Evolutionary conservation across 257 asterid genomes (phyloP).

Genomic region (Nicotiana benthamiana): DNA sequence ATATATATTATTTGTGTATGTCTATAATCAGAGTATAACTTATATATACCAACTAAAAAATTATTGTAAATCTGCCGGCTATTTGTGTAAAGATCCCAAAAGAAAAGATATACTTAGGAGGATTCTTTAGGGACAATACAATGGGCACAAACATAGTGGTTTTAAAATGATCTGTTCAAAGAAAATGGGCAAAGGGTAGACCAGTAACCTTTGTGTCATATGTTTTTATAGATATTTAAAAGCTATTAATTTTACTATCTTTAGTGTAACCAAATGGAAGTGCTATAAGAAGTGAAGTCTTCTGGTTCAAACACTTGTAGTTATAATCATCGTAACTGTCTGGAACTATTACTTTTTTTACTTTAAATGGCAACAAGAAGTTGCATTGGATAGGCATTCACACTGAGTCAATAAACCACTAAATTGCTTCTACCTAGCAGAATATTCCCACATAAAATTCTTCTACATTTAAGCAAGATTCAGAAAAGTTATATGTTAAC

Average conservation of each 20-base stretch:
- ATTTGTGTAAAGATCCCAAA: no score
- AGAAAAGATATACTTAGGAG: background rate
- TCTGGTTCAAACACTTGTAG: background rate
- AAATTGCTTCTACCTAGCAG: background rate
- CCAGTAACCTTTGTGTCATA: background rate
- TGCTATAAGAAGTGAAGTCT: background rate
- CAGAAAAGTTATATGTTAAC: background rate
- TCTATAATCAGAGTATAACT: no score
- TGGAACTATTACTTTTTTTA: background rate
- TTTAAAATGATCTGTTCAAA: background rate
- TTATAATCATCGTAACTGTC: background rate
- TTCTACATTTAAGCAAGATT: background rate
- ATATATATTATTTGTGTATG: no score
- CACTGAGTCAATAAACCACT: background rate
- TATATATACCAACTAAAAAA: no score
- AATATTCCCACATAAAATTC: background rate
- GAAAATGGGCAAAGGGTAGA: background rate
- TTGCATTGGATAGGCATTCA: background rate
- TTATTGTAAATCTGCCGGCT: no score
- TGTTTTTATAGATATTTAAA: background rate
- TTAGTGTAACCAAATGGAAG: background rate
- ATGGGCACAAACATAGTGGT: background rate
- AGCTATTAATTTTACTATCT: background rate
- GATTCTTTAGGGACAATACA: background rate
- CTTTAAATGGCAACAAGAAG: background rate